Evolutionary conservation across 495 filamentous ascomycete genomes (phyloP).

Genomic region (Umbilicaria muhlenbergii): DNA sequence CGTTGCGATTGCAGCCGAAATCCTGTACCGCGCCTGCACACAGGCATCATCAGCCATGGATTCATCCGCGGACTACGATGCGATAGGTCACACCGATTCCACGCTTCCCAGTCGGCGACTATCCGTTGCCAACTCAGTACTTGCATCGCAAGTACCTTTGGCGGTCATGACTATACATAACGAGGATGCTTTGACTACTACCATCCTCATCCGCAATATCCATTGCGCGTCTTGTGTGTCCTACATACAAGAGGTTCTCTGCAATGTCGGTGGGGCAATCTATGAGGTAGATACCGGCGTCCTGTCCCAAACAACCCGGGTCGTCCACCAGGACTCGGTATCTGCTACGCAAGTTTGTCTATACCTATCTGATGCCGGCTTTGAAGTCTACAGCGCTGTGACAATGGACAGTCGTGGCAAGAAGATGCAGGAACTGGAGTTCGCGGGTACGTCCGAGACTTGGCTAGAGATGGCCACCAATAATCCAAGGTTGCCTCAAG

Average conservation of each 20-base stretch:
- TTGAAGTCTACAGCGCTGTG: constrained; percentile 32
- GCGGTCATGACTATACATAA: too few relatives aligned
- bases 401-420: constrained; percentile 21
- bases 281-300: constrained; percentile 28
- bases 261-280: constrained; percentile 17
- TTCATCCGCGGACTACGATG: too few relatives aligned
- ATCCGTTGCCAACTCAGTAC: too few relatives aligned
- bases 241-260: constrained; percentile 28
- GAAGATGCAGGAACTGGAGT: constrained; percentile 21
- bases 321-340: constrained; percentile 19
- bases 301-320: constrained; percentile 28
- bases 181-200: constrained; percentile 12
- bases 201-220: constrained; percentile 32
- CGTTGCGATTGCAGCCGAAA: too few relatives aligned
- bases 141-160: too few relatives aligned
- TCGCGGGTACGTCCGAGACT: constrained; percentile 13
- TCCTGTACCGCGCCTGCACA: too few relatives aligned
- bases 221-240: constrained; percentile 38
- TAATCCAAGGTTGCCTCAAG: constrained; percentile 1
- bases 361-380: constrained; percentile 31
- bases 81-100: too few relatives aligned
- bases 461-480: constrained; percentile 13
- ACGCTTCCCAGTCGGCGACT: too few relatives aligned
- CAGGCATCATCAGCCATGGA: too few relatives aligned
- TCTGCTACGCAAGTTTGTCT: constrained; percentile 20